Percentiles rank a stretch among this genome's conserved stretches.
phyloP scores from a whole-genome alignment of 441 rosid species.

The Raphanus hybrid region DNA sequence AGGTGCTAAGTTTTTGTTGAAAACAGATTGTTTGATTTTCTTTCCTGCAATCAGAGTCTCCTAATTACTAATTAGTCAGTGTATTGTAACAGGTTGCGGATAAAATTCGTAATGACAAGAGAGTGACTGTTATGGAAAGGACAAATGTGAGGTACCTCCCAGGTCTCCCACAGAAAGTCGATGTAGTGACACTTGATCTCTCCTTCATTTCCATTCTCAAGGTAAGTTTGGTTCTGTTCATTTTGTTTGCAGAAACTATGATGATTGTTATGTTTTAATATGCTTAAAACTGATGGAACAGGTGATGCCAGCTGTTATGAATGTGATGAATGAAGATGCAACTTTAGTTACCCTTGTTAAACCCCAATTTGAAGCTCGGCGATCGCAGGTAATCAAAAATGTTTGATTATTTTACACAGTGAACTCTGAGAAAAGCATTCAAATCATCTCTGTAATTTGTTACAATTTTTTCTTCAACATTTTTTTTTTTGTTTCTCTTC shows the following conservation, averaged over 20 bases:
- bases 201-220: conserved; percentile 91
- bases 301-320: conserved; percentile 95
- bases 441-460: neutral
- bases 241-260: neutral
- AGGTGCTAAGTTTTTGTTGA: conserved; percentile 51
- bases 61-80: neutral
- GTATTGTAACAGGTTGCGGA: conserved; percentile 71
- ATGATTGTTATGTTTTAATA: neutral
- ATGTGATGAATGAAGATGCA: conserved; percentile 86
- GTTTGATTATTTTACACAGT: neutral
- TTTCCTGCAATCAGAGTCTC: neutral
- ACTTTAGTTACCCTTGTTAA: conserved; percentile 75
- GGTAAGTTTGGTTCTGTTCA: conserved; percentile 48
- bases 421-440: conserved; percentile 11
- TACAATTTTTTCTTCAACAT: neutral
- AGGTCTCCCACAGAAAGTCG: conserved; percentile 80
- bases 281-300: conserved; percentile 31
- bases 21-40: neutral
- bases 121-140: conserved; percentile 76
- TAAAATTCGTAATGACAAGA: conserved; percentile 75
- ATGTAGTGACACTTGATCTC: conserved; percentile 93
- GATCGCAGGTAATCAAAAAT: conserved; percentile 71
- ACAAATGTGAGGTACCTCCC: conserved; percentile 87
- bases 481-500: neutral
- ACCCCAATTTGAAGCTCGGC: conserved; percentile 96